Evolutionary conservation across 2,329 filamentous ascomycete species (phyloP), one percentile per base, ranked within the genome.

Genomic region (Colletotrichum sp.): DNA sequence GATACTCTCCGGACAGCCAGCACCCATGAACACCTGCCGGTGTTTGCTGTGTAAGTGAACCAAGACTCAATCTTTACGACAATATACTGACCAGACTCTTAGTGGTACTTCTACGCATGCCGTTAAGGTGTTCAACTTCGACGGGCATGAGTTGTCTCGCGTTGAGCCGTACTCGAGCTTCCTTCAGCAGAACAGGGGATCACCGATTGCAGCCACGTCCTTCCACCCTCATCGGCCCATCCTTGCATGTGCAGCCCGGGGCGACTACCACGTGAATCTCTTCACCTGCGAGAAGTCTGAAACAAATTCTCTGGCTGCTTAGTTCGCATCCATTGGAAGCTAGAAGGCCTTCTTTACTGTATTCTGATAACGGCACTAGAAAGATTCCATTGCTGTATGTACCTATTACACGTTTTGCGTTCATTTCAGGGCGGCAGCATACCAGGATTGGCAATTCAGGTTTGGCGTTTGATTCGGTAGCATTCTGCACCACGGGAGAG

Each of bases 221-320:
- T 99, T 98, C 87, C 97, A 99, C 84, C 97, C 97, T 1, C 97
- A 99, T 83, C 92, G 94, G 66, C 96, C 98, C 85, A 93, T 98
- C 83, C 89, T 99, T 75, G 96, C 95, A 43, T 97, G 94, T 79
- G 94, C 96, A 2, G 94, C 95, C 6, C 89, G 95, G 57, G 94
- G 95, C 70, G 96, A 98, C 81, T 91, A 96, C 74, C 94, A 98
- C 81, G 92, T 99, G 80, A 98, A 98, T 82, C 88, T 98, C 33
- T 97, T 96, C 80, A 92, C 91, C 36, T 95, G 93, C 83, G 89
- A 91, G 74, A 87, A 88, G 78, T 79, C 84, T 27, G 84, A 86
- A 66, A 80, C 73, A 38, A 62, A 62, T 66, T 63, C 66, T 29
- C 68, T 69, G 73, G 73, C 68, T 57, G 69, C 59, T 33, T 72